A percentile compares a stretch with the other conserved stretches of the same genome.
phyloP scores from a whole-genome alignment of 441 rosid genomes.

The Brassica hybrid region DNA sequence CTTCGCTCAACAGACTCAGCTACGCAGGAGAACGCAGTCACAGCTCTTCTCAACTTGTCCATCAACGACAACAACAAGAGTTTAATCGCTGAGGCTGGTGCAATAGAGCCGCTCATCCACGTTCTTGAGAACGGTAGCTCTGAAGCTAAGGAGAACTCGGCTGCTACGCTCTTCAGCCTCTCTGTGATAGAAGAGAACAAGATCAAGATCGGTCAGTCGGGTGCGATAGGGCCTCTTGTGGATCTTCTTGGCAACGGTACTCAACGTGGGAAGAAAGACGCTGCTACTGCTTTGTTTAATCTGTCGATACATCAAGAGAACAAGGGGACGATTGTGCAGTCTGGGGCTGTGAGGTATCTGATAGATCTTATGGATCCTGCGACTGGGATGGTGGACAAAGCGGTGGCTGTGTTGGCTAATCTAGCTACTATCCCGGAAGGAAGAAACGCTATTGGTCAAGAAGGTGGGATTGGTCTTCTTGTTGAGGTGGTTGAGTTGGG shows the following conservation, averaged over 20 bases:
- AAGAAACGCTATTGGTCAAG: conserved; percentile 81
- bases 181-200: conserved; percentile 93
- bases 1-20: conserved; percentile 63
- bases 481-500: conserved; percentile 98
- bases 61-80: conserved; percentile 89
- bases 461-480: conserved; percentile 78
- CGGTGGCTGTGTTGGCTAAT: conserved; percentile 95
- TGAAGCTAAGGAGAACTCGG: conserved; percentile 92
- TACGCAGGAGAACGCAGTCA: conserved; percentile 88
- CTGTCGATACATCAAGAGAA: conserved; percentile 89
- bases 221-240: conserved; percentile 91
- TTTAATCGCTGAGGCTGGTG: conserved; percentile 79
- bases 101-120: conserved; percentile 83
- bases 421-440: conserved; percentile 86
- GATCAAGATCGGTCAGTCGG: conserved; percentile 83
- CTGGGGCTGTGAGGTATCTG: conserved; percentile 85
- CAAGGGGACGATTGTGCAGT: conserved; percentile 78
- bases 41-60: conserved; percentile 94
- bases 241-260: conserved; percentile 88
- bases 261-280: conserved; percentile 91
- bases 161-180: conserved; percentile 96
- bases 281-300: conserved; percentile 92
- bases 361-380: conserved; percentile 98
- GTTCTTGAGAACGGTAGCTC: conserved; percentile 83
- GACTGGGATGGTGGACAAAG: conserved; percentile 98